These are phyloP conservation scores for Danielozyma ontarioensis DNA, from an alignment of 805 yeast species.

Conservation along the genomic window DNA sequence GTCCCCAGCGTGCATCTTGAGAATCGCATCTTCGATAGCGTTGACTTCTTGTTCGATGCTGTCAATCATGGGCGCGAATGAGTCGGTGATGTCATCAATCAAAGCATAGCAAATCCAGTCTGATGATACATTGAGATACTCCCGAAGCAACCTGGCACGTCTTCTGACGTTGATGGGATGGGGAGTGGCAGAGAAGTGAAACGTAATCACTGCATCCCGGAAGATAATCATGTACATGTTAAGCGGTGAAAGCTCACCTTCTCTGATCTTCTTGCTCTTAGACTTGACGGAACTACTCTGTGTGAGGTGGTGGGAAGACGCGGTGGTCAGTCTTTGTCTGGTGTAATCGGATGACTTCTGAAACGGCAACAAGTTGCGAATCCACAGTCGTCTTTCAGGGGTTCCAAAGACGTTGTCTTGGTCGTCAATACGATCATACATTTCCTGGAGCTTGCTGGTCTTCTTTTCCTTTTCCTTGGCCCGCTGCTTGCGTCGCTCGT, in stretches of 20 bases:
- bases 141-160: constrained; percentile 81
- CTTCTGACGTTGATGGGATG: constrained; percentile 95
- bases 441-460: constrained; percentile 31
- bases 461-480: constrained; percentile 42
- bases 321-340: constrained; percentile 1
- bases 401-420: constrained; percentile 13
- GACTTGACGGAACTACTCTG: constrained; percentile 18
- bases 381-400: constrained; percentile 9
- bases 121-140: constrained; percentile 82
- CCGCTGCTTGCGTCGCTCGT: constrained; percentile 56
- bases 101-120: constrained; percentile 98
- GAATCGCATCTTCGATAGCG: constrained; percentile 87
- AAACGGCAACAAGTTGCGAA: constrained; percentile 12
- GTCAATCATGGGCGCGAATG: constrained; percentile 94
- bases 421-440: constrained; percentile 17
- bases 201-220: constrained; percentile 83
- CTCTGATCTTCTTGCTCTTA: constrained; percentile 28
- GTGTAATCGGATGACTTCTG: constrained; percentile 5
- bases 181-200: constrained; percentile 92
- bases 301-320: constrained; percentile 3
- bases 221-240: constrained; percentile 92
- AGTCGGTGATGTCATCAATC: constrained; percentile 95
- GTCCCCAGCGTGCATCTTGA: constrained; percentile 76
- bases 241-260: constrained; percentile 73
- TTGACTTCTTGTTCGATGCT: constrained; percentile 93